phyloP scores from a whole-genome alignment of 176 grass and related monocot species.

The Avena insularis region DNA sequence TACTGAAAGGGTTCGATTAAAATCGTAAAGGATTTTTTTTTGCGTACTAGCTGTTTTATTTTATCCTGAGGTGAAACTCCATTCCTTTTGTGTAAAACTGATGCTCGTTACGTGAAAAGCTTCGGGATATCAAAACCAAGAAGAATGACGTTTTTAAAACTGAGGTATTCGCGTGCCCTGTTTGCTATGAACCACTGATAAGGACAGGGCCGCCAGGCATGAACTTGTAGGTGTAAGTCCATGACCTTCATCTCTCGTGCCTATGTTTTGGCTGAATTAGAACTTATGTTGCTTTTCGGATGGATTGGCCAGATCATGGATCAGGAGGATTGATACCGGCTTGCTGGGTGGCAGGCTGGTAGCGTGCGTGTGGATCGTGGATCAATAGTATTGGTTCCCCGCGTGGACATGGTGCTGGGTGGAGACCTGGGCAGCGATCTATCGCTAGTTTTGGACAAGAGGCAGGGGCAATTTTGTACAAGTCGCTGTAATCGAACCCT shows the following conservation, averaged over 20 bases:
- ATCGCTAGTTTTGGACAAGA: no score
- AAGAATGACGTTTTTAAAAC: conserved; percentile 41
- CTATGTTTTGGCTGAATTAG: background rate
- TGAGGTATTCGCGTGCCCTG: conserved; percentile 77
- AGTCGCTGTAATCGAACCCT: no score
- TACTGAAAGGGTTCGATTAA: background rate
- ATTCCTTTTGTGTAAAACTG: background rate
- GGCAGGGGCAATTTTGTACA: no score
- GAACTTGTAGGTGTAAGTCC: conserved; percentile 63
- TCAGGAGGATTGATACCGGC: no score
- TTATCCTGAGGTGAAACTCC: background rate
- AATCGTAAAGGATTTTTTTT: background rate
- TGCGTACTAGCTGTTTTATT: background rate
- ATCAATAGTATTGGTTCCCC: no score
- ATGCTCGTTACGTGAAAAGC: background rate
- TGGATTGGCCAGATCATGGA: no score
- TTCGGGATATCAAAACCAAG: conserved; percentile 57
- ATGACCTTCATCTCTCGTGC: background rate
- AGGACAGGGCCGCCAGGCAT: conserved; percentile 87
- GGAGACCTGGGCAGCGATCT: no score
- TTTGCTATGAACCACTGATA: conserved; percentile 83
- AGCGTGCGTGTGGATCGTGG: no score
- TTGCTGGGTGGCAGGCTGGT: no score
- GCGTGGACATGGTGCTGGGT: no score
- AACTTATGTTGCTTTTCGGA: background rate